Percentiles rank a stretch among this genome's conserved stretches.
These are phyloP conservation scores for Metschnikowia baotianmanensis DNA, from an alignment of 805 yeast species.

Conservation along the genomic window DNA sequence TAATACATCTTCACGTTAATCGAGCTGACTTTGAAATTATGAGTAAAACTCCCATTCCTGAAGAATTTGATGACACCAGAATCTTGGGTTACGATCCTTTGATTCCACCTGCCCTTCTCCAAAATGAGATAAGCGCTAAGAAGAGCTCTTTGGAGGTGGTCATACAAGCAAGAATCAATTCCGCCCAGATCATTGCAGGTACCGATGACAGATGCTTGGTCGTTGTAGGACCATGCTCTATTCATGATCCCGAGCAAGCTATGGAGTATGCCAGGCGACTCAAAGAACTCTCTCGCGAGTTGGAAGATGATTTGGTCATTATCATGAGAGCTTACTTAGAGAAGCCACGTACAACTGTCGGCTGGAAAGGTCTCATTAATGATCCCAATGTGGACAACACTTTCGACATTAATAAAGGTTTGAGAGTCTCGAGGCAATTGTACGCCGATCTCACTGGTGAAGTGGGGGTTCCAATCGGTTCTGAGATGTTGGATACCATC, in stretches of 20 bases:
- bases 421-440: slow-evolving; percentile 82
- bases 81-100: slow-evolving; percentile 90
- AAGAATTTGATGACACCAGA: slow-evolving; percentile 73
- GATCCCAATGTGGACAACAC: slow-evolving; percentile 95
- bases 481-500: slow-evolving; percentile 97
- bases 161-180: slow-evolving; percentile 70
- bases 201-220: slow-evolving; percentile 83
- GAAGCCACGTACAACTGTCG: slow-evolving; percentile 98
- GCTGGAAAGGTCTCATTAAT: slow-evolving; percentile 97
- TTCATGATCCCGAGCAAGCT: slow-evolving; percentile 93
- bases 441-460: slow-evolving; percentile 78
- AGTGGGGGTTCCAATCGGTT: slow-evolving; percentile 76
- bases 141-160: slow-evolving; percentile 60
- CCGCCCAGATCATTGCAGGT: slow-evolving; percentile 72
- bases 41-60: slow-evolving; percentile 53
- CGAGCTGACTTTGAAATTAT: slow-evolving; percentile 13
- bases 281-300: slow-evolving; percentile 53
- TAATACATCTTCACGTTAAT: background rate
- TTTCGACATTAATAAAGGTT: slow-evolving; percentile 92
- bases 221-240: slow-evolving; percentile 95
- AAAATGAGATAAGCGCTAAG: slow-evolving; percentile 76
- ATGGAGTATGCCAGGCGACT: slow-evolving; percentile 78
- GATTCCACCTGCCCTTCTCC: slow-evolving; percentile 91
- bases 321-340: slow-evolving; percentile 98
- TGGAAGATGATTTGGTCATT: slow-evolving; percentile 73